A percentile compares a stretch with the other conserved stretches of the same genome.
These are phyloP conservation scores for Schizochytrium sp. DNA, from an alignment of 108 stramenopile genomes.

Conservation along the genomic window DNA sequence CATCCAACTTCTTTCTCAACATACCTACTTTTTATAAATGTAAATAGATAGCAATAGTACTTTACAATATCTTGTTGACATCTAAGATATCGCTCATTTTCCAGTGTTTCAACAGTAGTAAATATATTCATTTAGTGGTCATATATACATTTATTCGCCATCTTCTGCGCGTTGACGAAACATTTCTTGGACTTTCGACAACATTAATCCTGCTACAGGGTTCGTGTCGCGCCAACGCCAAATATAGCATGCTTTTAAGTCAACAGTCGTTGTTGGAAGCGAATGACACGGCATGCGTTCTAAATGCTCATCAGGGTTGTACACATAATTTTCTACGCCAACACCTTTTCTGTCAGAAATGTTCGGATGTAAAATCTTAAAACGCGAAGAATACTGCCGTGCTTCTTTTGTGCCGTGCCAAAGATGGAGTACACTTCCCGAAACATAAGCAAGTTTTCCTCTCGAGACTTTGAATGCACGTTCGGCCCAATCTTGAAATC, in stretches of 20 bases:
- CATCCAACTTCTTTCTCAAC: no score
- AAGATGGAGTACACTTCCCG: slow-evolving; percentile 5
- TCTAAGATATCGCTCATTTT: no score
- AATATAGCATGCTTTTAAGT: neutral
- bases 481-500: neutral
- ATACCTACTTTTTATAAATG: no score
- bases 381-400: slow-evolving; percentile 25
- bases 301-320: neutral
- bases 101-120: no score
- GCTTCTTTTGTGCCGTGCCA: slow-evolving; percentile 35
- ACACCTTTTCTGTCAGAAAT: no score
- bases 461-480: neutral
- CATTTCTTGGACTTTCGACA: neutral
- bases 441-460: slow-evolving; percentile 1
- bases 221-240: slow-evolving; percentile 4
- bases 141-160: neutral
- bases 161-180: neutral
- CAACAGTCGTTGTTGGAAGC: neutral
- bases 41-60: no score
- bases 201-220: neutral
- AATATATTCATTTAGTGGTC: no score
- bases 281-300: neutral
- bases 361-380: neutral
- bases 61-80: no score
- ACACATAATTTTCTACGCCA: neutral